Conservation (phyloP, 306 rosid genomes). For the Adenanthera pavonina region DNA sequence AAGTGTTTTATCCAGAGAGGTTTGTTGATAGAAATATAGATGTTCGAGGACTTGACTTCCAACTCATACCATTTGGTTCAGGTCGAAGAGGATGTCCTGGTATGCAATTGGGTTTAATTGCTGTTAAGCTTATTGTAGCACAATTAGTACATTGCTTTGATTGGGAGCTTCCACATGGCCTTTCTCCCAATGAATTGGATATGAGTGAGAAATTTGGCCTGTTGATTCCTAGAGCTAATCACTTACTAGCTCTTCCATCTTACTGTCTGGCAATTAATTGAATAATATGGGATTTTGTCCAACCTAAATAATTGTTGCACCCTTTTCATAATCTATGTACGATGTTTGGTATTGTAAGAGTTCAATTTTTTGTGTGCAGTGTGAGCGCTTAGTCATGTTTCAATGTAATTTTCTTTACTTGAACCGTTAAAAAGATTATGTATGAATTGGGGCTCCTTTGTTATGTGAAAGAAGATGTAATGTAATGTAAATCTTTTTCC, state of each 20-base stretch:
- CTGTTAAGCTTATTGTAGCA: background rate
- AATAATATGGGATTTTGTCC: no score
- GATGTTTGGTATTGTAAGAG: no score
- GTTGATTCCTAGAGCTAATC: background rate
- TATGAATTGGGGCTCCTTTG: no score
- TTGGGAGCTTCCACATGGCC: background rate
- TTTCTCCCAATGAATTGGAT: background rate
- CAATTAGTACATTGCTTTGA: background rate
- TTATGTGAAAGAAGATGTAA: no score
- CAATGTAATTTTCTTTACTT: no score
- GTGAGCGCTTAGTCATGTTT: no score
- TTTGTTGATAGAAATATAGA: background rate
- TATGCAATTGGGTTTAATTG: background rate
- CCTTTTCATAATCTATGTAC: no score
- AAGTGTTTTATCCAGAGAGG: constrained; percentile 2
- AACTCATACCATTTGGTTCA: background rate
- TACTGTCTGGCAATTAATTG: background rate
- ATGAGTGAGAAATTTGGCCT: background rate
- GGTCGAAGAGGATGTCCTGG: constrained; percentile 6
- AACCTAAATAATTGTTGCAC: no score
- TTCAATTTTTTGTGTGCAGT: no score
- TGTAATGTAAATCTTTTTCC: no score
- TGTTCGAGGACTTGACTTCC: background rate
- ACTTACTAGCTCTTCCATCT: background rate
- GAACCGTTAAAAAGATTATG: no score